These are phyloP conservation scores for Rhinocladiella similis DNA, from an alignment of 2,329 filamentous ascomycete genomes.

Conservation along the genomic window DNA sequence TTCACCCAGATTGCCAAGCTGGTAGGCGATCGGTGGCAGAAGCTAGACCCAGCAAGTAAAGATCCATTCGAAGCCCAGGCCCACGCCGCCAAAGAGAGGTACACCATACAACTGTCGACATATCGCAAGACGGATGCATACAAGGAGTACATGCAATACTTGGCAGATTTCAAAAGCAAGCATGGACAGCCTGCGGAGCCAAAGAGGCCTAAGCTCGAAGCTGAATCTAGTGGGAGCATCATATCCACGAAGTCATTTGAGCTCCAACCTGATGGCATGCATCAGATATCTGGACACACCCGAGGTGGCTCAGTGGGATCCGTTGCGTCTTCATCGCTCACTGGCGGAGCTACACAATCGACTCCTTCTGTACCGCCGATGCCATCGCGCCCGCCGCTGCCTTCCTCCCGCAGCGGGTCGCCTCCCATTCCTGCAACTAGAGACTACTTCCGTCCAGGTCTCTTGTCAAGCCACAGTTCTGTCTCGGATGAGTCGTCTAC, in stretches of 20 bases:
- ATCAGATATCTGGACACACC: slow-evolving; percentile 17
- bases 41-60: slow-evolving; percentile 64
- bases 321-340: slow-evolving; percentile 21
- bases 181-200: slow-evolving; percentile 49
- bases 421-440: slow-evolving; percentile 18
- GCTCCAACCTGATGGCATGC: slow-evolving; percentile 7
- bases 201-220: slow-evolving; percentile 46
- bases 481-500: slow-evolving; percentile 27
- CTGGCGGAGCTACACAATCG: slow-evolving; percentile 8
- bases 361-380: background rate
- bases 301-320: slow-evolving; percentile 27
- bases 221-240: slow-evolving; percentile 34
- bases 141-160: slow-evolving; percentile 68
- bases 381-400: slow-evolving; percentile 14
- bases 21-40: slow-evolving; percentile 81
- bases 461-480: slow-evolving; percentile 27
- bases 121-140: slow-evolving; percentile 77
- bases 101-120: slow-evolving; percentile 68
- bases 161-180: slow-evolving; percentile 75
- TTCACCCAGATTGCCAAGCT: slow-evolving; percentile 84
- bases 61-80: slow-evolving; percentile 73
- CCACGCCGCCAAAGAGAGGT: slow-evolving; percentile 72
- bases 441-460: slow-evolving; percentile 19
- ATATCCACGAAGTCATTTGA: slow-evolving; percentile 25
- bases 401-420: slow-evolving; percentile 23